Percentiles rank a stretch among this genome's conserved stretches.
Conservation (phyloP, 805 yeast genomes). For the Tetrapisispora taiwanensis region DNA sequence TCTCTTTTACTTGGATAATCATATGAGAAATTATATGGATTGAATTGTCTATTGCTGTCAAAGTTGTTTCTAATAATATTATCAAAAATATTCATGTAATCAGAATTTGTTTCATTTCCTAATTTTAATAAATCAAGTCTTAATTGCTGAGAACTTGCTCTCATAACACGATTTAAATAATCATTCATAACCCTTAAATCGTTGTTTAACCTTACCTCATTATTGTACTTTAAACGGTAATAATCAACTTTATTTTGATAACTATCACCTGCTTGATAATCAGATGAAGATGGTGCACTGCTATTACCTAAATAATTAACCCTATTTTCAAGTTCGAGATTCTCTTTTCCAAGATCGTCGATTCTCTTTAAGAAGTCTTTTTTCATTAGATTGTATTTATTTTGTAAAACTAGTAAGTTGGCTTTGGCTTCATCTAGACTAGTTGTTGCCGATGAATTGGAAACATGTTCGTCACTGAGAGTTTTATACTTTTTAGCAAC, state of each 20-base stretch:
- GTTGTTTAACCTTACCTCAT: slow-evolving; percentile 25
- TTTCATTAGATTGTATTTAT: slow-evolving; percentile 11
- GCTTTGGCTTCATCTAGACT: slow-evolving; percentile 3
- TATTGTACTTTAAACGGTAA: slow-evolving; percentile 23
- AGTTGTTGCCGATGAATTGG: slow-evolving; percentile 2
- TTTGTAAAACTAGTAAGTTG: slow-evolving; percentile 1
- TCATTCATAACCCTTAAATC: slow-evolving; percentile 26
- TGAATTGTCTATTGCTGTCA: not conserved
- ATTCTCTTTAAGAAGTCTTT: slow-evolving; percentile 16
- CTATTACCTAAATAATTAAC: not conserved
- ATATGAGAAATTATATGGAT: not conserved
- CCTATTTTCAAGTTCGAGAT: not conserved
- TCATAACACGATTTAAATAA: slow-evolving; percentile 24
- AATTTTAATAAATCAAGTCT: slow-evolving; percentile 22
- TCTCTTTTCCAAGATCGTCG: slow-evolving; percentile 17
- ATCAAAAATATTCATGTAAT: not conserved
- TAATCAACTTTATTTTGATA: slow-evolving; percentile 20
- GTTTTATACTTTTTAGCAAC: slow-evolving; percentile 16
- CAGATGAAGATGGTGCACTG: not conserved
- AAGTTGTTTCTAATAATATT: not conserved
- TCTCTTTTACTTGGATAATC: not conserved
- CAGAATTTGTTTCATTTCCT: slow-evolving; percentile 13
- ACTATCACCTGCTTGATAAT: not conserved
- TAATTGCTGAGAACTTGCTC: slow-evolving; percentile 23
- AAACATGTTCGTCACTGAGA: not conserved